Evolutionary conservation across 202 grass and related monocot species (phyloP), one percentile per base, ranked within the genome.

Genomic region (Carex arenaria): DNA sequence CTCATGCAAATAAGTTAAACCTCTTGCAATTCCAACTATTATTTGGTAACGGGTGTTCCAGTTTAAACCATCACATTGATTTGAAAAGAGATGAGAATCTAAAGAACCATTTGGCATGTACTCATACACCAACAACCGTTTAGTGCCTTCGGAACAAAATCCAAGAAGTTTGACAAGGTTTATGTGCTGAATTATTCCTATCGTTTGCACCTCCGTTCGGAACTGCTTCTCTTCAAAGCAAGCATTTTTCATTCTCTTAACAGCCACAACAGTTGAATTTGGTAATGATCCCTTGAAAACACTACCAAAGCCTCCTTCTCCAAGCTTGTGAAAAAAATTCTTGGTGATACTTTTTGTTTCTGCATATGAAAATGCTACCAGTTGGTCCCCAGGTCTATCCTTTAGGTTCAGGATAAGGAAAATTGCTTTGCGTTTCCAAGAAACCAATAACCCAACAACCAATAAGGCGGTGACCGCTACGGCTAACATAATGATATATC

Each of bases 311-410:
- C 87, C 77, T 9, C 87, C 87, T 80, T 55, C 66, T 4, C 87
- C 87, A 31, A 88, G 9, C 65, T 81, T 88, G 2, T 66, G 45
- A 30, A 75, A 80, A 64, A 88, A 85, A 5, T 80, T 64, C 10
- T 66, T 82, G 30, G 87, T 88, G 5, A 65, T 64, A 3, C 61
- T 84, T 82, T 87, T 90, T 45, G 89, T 52, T 4, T 95, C 64
- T 22, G 61, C 13, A 68, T 95, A 92, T 54, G 86, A 74, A 54
- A 84, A 67, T 67, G 45, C 83, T 86, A 61, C 38, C 38, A 82
- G 76, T 53, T 82, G 83, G 62, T 86, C 68, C 4, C 38, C 38
- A 40, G 38, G 6, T 40, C 1, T 40, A 40, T 40, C 5, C 38
- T 7, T 7, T 40, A 7, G 38, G 38, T 40, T 7, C 5, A 40